phyloP scores from a whole-genome alignment of 139 green algal species.

The Chlamydomonas schloesseri region DNA sequence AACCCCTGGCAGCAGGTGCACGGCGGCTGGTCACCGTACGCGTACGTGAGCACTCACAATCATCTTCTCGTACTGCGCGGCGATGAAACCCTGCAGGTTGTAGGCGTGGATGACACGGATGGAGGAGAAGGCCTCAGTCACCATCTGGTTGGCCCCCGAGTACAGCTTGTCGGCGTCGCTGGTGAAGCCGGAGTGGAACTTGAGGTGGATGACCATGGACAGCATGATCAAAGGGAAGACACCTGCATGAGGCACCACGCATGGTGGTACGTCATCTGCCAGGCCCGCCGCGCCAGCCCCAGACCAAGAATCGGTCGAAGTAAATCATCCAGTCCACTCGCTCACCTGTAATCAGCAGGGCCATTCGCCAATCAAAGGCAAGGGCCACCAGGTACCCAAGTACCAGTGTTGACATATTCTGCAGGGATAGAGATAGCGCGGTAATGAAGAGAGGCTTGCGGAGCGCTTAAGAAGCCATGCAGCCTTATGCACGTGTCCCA shows the following conservation, averaged over 20 bases:
- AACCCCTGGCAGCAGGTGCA: too few species aligned
- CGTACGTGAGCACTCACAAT: slow-evolving; percentile 30
- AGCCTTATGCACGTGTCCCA: too few species aligned
- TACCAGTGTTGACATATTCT: slow-evolving; percentile 18
- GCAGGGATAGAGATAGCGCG: too few species aligned
- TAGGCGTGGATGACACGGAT: slow-evolving; percentile 80
- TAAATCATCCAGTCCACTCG: too few species aligned
- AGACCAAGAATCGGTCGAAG: background rate
- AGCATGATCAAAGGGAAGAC: slow-evolving; percentile 76
- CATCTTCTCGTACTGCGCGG: slow-evolving; percentile 28
- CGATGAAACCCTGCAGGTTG: slow-evolving; percentile 74
- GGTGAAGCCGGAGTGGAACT: slow-evolving; percentile 63
- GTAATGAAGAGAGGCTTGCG: too few species aligned
- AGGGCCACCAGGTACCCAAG: slow-evolving; percentile 73
- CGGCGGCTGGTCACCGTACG: too few species aligned
- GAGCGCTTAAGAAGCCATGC: too few species aligned
- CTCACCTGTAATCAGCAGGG: slow-evolving; percentile 69
- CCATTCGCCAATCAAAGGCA: slow-evolving; percentile 83
- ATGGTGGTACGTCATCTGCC: too few species aligned
- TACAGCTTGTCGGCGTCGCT: slow-evolving; percentile 65
- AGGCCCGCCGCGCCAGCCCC: too few species aligned
- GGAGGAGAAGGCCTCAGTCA: slow-evolving; percentile 74
- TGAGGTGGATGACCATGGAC: slow-evolving; percentile 55
- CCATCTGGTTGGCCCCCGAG: slow-evolving; percentile 75
- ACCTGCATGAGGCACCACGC: slow-evolving; percentile 11